These are phyloP conservation scores for Nephelium lappaceum DNA, from an alignment of 345 rosid species.

Conservation along the genomic window DNA sequence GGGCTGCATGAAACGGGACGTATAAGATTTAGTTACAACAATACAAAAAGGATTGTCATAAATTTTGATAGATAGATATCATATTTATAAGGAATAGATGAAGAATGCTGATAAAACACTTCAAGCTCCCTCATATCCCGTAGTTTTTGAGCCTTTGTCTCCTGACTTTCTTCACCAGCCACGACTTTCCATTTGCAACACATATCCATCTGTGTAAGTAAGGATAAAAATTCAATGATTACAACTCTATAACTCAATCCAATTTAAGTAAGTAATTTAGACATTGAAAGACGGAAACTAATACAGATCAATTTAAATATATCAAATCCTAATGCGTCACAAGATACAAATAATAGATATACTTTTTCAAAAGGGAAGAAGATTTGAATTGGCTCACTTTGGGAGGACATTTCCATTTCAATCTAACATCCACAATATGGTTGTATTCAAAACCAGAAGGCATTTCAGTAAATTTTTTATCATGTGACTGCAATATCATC, in stretches of 20 bases:
- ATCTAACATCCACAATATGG: too few relatives aligned
- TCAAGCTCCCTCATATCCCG: constrained; percentile 51
- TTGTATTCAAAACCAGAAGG: too few relatives aligned
- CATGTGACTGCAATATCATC: too few relatives aligned
- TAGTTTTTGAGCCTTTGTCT: constrained; percentile 39
- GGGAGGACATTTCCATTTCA: constrained; percentile 52
- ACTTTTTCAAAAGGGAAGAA: background rate
- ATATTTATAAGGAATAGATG: constrained; percentile 55
- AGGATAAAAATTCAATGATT: background rate
- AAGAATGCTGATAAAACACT: constrained; percentile 51
- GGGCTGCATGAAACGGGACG: constrained; percentile 42
- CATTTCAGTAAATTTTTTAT: too few relatives aligned
- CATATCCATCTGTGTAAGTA: constrained; percentile 41
- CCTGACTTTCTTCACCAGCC: constrained; percentile 62
- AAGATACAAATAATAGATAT: background rate
- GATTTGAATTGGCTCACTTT: constrained; percentile 37
- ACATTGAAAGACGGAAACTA: too few relatives aligned
- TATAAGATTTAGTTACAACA: background rate
- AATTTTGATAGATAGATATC: background rate
- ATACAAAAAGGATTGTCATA: background rate
- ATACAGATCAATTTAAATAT: too few relatives aligned
- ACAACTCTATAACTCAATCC: too few relatives aligned
- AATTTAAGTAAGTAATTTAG: too few relatives aligned
- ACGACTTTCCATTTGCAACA: constrained; percentile 44
- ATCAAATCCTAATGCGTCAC: too few relatives aligned